Evolutionary conservation across 2,329 filamentous ascomycete genomes (phyloP).

Genomic region (Colletotrichum noveboracense): DNA sequence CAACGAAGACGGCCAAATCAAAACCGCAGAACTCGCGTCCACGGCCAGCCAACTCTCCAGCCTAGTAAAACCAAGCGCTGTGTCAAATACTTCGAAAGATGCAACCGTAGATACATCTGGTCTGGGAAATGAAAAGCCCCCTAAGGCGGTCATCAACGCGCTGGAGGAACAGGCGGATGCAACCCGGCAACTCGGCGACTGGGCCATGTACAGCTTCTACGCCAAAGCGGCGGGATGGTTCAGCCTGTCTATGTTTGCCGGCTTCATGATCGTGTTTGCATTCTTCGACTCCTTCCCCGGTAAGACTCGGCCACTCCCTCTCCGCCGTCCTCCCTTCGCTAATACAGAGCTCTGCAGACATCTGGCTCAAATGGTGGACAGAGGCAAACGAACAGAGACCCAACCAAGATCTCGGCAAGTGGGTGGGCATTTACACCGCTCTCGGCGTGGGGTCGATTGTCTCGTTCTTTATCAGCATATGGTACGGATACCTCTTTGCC

Average conservation of each 20-base stretch:
- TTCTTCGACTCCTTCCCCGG: slow-evolving; percentile 30
- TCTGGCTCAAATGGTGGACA: slow-evolving; percentile 57
- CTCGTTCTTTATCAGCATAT: not conserved
- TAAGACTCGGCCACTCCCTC: not conserved
- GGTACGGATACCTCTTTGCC: not conserved
- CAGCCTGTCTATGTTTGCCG: slow-evolving; percentile 23
- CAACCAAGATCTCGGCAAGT: slow-evolving; percentile 39
- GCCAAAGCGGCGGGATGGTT: slow-evolving; percentile 30
- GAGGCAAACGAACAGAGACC: slow-evolving; percentile 42
- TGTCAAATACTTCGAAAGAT: not conserved
- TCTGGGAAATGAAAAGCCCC: not conserved
- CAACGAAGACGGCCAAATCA: not conserved
- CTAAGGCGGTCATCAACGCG: not conserved
- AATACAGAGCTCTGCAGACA: not conserved
- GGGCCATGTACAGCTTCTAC: slow-evolving; percentile 28
- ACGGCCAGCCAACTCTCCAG: not conserved
- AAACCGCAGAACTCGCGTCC: not conserved
- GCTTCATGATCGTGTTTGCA: slow-evolving; percentile 27
- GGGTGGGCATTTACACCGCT: slow-evolving; percentile 38
- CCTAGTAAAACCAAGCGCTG: not conserved
- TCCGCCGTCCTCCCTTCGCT: not conserved
- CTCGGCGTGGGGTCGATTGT: slow-evolving; percentile 1
- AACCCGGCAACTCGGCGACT: slow-evolving; percentile 13
- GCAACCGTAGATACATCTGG: not conserved
- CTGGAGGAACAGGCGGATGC: slow-evolving; percentile 13